Percentiles rank a stretch among this genome's conserved stretches.
Evolutionary conservation across 2,329 filamentous ascomycete species (phyloP).

Genomic region (Colletotrichum sp.): DNA sequence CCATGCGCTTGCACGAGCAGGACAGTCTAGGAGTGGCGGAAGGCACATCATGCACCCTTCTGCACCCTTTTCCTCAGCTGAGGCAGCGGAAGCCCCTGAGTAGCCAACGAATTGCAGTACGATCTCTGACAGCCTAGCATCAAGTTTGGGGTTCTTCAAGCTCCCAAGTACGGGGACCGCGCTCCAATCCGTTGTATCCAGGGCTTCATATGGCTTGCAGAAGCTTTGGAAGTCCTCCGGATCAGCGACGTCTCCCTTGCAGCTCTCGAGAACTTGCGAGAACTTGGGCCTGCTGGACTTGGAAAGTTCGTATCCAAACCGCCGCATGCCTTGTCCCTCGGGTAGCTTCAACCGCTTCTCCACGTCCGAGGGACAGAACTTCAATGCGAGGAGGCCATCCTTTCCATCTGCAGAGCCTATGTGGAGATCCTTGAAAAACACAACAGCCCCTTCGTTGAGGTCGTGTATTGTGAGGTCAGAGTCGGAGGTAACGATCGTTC

Average conservation of each 20-base stretch:
- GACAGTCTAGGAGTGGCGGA: slow-evolving; percentile 65
- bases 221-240: slow-evolving; percentile 31
- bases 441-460: slow-evolving; percentile 68
- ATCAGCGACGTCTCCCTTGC: slow-evolving; percentile 18
- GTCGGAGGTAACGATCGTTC: slow-evolving; percentile 77
- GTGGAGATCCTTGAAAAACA: slow-evolving; percentile 72
- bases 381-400: slow-evolving; percentile 12
- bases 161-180: not conserved
- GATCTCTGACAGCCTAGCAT: slow-evolving; percentile 45
- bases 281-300: slow-evolving; percentile 29
- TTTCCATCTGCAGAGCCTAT: slow-evolving; percentile 21
- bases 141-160: slow-evolving; percentile 25
- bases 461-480: slow-evolving; percentile 84
- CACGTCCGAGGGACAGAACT: slow-evolving; percentile 39
- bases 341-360: slow-evolving; percentile 47
- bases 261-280: slow-evolving; percentile 21
- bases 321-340: slow-evolving; percentile 28
- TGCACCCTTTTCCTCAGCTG: slow-evolving; percentile 23
- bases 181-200: slow-evolving; percentile 15
- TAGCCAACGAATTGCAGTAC: slow-evolving; percentile 31
- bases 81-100: slow-evolving; percentile 37
- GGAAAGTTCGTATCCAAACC: slow-evolving; percentile 40
- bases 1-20: slow-evolving; percentile 62
- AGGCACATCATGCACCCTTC: slow-evolving; percentile 61
- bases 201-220: slow-evolving; percentile 32